These are phyloP conservation scores for Globisporangium middletonii DNA, from an alignment of 352 stramenopile genomes.

Conservation along the genomic window DNA sequence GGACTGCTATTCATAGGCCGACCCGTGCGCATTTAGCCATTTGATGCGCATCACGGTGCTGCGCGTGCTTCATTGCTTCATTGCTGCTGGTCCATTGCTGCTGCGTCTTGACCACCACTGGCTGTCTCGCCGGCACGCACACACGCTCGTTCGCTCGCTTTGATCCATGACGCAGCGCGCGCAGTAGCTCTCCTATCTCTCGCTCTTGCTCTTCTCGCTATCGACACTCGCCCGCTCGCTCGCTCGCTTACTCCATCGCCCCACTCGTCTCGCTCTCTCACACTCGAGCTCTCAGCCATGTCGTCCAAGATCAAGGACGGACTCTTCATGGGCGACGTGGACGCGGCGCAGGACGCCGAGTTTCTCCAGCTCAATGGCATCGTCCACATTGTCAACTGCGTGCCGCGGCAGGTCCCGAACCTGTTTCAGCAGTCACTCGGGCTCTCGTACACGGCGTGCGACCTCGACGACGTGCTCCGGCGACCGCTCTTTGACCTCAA, in stretches of 20 bases:
- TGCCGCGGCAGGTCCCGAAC: slow-evolving; percentile 87
- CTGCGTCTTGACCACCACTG: slow-evolving; percentile 1
- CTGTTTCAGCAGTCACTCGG: slow-evolving; percentile 86
- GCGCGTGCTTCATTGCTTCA: no score
- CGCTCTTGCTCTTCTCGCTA: not conserved
- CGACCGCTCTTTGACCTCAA: slow-evolving; percentile 76
- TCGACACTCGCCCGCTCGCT: not conserved
- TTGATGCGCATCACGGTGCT: not conserved
- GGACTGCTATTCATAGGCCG: no score
- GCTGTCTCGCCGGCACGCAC: not conserved
- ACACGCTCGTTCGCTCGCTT: not conserved
- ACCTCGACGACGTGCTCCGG: slow-evolving; percentile 62
- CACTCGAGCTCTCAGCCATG: slow-evolving; percentile 31
- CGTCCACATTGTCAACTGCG: slow-evolving; percentile 89
- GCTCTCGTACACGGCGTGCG: slow-evolving; percentile 72
- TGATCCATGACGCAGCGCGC: slow-evolving; percentile 6
- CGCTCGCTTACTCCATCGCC: not conserved
- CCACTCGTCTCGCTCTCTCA: not conserved
- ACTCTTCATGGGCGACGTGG: slow-evolving; percentile 91
- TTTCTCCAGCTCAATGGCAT: slow-evolving; percentile 94
- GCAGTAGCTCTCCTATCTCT: not conserved
- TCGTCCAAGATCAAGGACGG: slow-evolving; percentile 93
- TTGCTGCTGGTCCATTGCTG: not conserved
- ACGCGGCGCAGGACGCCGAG: slow-evolving; percentile 89
- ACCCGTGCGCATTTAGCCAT: not conserved